Base-by-base conservation (phyloP, 2,329 filamentous ascomycete genomes). In the Xylaria sp. region DNA sequence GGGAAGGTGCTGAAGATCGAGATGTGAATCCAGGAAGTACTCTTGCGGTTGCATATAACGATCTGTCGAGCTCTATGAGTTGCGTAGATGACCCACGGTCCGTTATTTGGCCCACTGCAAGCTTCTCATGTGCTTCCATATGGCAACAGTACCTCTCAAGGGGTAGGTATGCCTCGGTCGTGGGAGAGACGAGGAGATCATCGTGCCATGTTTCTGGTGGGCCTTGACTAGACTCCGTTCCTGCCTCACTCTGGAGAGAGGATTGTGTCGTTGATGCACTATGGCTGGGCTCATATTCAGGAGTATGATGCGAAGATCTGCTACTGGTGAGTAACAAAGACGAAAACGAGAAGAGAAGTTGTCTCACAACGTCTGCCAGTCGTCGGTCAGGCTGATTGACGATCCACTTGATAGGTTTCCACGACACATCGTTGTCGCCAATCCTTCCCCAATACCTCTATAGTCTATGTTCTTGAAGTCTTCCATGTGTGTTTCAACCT, bases 381-480 rank as follows among this genome's bases (percentile, higher is more conserved):
- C 63, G 19, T 68, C 65, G 14, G 52, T 61, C 21, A 70, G 47
- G 19, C 58, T 69, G 25, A 72, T 57, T 6, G 60, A 31, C 1
- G 64, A 67, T 40, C 60, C 65, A 40, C 63, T 43, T 14, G 65
- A 70, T 52, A 63, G 57, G 12, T 67, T 64, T 14, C 59, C 61
- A 55, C 58, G 56, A 21, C 62, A 45, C 19, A 31, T 31, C 4
- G 19, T 21, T 28, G 68, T 61, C 25, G 56, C 28, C 8, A 66
- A 51, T 9, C 64, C 68, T 19, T 57, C 69, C n/a, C 69, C 69
- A 55, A 70, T 64, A 9, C 70, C 69, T 50, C 56, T 65, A 17
- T 67, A 71, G 23, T 72, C 67, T 19, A 70, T 66, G 19, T 69
- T 63, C 28, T 66, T 58, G 17, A 55, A 54, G 33, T 63, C 61